Base-by-base conservation (phyloP, 1,139 yeast genomes). In the Saccharomyces uvarum region DNA sequence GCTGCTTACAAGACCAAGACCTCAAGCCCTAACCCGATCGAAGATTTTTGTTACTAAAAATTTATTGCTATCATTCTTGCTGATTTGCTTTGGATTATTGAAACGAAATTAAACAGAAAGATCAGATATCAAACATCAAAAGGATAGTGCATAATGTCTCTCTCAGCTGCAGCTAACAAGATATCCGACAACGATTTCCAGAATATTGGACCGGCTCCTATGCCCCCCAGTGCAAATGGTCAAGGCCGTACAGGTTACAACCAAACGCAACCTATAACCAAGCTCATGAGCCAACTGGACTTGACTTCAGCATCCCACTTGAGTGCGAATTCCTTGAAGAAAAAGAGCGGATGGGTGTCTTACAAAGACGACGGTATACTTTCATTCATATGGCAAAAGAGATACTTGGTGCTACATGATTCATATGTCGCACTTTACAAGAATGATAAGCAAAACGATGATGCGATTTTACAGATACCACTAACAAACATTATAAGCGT, bases 341-440 rank as follows among this genome's bases (percentile, higher is more conserved):
- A 38, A 11, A 38, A 38, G 19, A 38, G 44, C 44, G 97, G 98
- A 0, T 91, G 97, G 96, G 91, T 88, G 27, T 88, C 88, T 54
- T 84, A 89, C 54, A 90, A 89, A 69, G 98, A 91, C 64, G 98
- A 91, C 63, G 96, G 97, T 24, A 71, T 88, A 41, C 80, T 88
- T 59, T 82, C 90, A 13, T 89, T 91, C 69, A 76, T 96, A 63
- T 93, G 98, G 98, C 90, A 91, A 57, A 90, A 90, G 68, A 80
- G 95, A 62, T 91, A 77, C 69, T 76, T 91, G 74, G 84, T 88
- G 11, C 75, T 93, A 53, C 82, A 82, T 63, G 97, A 90, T 61
- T 79, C 85, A 54, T 81, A 84, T 46, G 74, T 93, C 57, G 86
- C 85, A 58, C 81, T 93, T 61, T 86, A 84, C 73, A 89, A 88